Conservation (phyloP, 495 filamentous ascomycete species). For the Letharia columbiana region DNA sequence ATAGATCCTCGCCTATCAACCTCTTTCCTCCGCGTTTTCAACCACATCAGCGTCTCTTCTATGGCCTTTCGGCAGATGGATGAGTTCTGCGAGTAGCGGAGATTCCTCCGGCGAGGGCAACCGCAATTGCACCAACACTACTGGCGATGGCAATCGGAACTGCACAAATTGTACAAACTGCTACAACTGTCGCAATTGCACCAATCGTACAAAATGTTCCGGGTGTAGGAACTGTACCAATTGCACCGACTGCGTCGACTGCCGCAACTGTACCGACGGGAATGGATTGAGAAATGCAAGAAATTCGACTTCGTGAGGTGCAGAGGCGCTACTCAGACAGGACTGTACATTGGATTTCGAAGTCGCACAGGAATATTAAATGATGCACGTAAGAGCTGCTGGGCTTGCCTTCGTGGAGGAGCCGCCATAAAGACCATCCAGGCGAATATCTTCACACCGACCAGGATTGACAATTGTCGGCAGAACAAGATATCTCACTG, state of each 20-base stretch:
- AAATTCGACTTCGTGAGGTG: not conserved
- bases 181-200: conserved; percentile 7
- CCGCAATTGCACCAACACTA: not conserved
- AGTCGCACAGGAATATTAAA: not conserved
- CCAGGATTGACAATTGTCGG: not conserved
- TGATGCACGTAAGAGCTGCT: not conserved
- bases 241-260: not conserved
- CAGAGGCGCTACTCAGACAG: not conserved
- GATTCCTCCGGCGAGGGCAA: conserved; percentile 5
- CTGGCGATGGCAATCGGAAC: conserved; percentile 10
- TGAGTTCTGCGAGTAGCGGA: not conserved
- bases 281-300: not conserved
- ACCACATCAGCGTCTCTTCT: not conserved
- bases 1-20: not conserved
- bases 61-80: not conserved
- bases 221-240: conserved; percentile 1
- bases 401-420: not conserved
- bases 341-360: not conserved
- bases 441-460: not conserved
- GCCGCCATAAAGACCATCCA: not conserved
- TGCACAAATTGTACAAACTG: conserved; percentile 5
- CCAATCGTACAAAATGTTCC: conserved; percentile 10
- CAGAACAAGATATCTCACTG: not conserved
- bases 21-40: not conserved
- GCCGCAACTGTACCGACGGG: not conserved